Percentiles rank a stretch among this genome's conserved stretches.
These are phyloP conservation scores for Phytophthora colocasiae DNA, from an alignment of 352 stramenopile genomes.

Conservation along the genomic window DNA sequence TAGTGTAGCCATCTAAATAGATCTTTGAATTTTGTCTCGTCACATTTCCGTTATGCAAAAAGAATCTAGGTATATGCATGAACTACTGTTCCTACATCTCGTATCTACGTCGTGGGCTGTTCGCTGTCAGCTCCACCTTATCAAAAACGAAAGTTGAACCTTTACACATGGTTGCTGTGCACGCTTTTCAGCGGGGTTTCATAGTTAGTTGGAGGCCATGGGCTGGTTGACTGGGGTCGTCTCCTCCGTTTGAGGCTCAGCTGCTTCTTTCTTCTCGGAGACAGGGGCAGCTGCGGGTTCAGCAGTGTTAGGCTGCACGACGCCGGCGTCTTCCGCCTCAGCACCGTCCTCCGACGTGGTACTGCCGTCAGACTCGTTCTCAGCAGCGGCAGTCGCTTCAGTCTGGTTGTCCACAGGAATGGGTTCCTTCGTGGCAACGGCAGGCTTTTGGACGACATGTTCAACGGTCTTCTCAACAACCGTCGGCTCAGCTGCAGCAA, in stretches of 20 bases:
- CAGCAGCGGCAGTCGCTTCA: constrained; percentile 7
- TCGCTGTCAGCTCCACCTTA: constrained; percentile 5
- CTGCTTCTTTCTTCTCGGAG: constrained; percentile 31
- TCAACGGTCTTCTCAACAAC: constrained; percentile 9
- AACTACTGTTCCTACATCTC: constrained; percentile 28
- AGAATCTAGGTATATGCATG: constrained; percentile 22
- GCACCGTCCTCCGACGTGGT: constrained; percentile 36
- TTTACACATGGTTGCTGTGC: constrained; percentile 16
- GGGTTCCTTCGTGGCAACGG: constrained; percentile 6
- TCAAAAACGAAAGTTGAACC: constrained; percentile 25
- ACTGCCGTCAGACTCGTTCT: constrained; percentile 35
- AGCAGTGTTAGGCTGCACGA: constrained; percentile 23
- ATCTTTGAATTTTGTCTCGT: constrained; percentile 12
- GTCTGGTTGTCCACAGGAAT: constrained; percentile 15
- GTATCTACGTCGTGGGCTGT: constrained; percentile 32
- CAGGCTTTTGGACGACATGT: constrained; percentile 4
- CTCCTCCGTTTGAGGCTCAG: constrained; percentile 20
- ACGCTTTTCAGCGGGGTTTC: constrained; percentile 24
- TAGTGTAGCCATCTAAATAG: constrained; percentile 13
- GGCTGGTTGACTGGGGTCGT: constrained; percentile 15
- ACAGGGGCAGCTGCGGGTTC: constrained; percentile 15
- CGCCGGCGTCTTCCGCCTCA: constrained; percentile 31
- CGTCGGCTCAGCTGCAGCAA: constrained; percentile 12
- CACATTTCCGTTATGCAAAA: constrained; percentile 21
- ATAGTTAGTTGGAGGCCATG: constrained; percentile 38